Conservation (phyloP, 208 protist species). For the Trichomonas vaginalis region DNA sequence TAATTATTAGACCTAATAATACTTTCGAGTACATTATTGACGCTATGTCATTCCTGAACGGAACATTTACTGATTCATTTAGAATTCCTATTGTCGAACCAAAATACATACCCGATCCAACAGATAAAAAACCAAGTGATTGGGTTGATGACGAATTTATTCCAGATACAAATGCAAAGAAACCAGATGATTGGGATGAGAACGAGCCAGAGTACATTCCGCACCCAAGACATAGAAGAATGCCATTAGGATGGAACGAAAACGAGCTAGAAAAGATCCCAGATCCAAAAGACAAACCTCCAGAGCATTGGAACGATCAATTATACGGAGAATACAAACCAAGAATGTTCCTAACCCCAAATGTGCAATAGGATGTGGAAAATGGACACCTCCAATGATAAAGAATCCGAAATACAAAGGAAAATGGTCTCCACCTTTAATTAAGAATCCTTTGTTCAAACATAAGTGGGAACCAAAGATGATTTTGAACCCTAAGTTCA, state of each 20-base stretch:
- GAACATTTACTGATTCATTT: conserved; percentile 20
- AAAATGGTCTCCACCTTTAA: conserved; percentile 26
- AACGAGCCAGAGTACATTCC: conserved; percentile 17
- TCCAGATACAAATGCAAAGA: conserved; percentile 27
- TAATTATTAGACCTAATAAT: conserved; percentile 28
- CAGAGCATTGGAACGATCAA: conserved; percentile 11
- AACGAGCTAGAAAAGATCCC: conserved; percentile 26
- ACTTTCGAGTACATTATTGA: conserved; percentile 35
- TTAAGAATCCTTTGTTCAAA: conserved; percentile 40
- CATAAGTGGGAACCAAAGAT: conserved; percentile 31
- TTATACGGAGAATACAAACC: conserved; percentile 19
- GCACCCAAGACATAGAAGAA: conserved; percentile 20
- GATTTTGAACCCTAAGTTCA: conserved; percentile 37
- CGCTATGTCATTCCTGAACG: background rate
- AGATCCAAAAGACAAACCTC: conserved; percentile 32
- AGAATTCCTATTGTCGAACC: background rate
- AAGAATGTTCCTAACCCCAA: conserved; percentile 31
- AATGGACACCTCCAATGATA: conserved; percentile 31
- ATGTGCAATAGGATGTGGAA: conserved; percentile 26
- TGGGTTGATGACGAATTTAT: conserved; percentile 34
- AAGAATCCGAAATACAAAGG: conserved; percentile 36
- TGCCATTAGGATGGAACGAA: conserved; percentile 25
- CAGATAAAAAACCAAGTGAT: conserved; percentile 13
- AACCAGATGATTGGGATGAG: conserved; percentile 30
- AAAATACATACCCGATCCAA: background rate